Base-by-base conservation (phyloP, 2,329 filamentous ascomycete genomes). In the Paraconiothyrium sp. region DNA sequence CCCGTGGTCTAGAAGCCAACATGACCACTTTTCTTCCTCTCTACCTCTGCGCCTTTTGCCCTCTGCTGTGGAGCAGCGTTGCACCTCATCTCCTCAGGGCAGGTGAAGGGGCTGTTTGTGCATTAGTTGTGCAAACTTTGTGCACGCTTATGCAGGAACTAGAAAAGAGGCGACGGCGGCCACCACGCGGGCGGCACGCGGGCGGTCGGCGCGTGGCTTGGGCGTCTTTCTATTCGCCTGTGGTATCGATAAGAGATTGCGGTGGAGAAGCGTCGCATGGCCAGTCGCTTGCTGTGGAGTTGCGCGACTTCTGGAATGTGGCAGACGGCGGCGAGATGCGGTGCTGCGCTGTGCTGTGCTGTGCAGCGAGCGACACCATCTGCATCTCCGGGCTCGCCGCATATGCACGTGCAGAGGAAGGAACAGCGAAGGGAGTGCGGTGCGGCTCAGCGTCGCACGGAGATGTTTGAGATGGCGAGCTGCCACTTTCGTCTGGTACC, bases 91-190 rank as follows among this genome's bases (percentile, higher is more conserved):
- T 50, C 4, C 27, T 6, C 27, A 30, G 13, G 27, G 27, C 27
- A 34, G n/a, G 4, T 20, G 22, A 13, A 16, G 10, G 2, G 11
- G 11, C 14, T 1, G 22, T 11, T 14, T 16, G 47, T 55, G 58
- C 58, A 60, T 52, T 60, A 57, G 58, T 37, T 52, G 52, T 60
- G 58, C 57, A 59, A n/a, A 39, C 2, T 54, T 49, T 54, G 56
- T 54, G 49, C 37, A 22, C 58, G 58, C 52, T 57, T 60, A 51
- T 60, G 58, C 58, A 60, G 58, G 58, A 37, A 48, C 47, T 41
- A 20, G 20, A 16, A n/a, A 41, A n/a, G 39, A 9, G 16, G 58
- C 52, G 52, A 52, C 50, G 58, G 58, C 37, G 41, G 27, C 58
- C 34, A 37, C 13, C 43, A 34, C 39, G 27, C 27, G 16, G 41